These are phyloP conservation scores for Jamesozyma jinghongensis DNA, from an alignment of 805 yeast species.

Conservation along the genomic window DNA sequence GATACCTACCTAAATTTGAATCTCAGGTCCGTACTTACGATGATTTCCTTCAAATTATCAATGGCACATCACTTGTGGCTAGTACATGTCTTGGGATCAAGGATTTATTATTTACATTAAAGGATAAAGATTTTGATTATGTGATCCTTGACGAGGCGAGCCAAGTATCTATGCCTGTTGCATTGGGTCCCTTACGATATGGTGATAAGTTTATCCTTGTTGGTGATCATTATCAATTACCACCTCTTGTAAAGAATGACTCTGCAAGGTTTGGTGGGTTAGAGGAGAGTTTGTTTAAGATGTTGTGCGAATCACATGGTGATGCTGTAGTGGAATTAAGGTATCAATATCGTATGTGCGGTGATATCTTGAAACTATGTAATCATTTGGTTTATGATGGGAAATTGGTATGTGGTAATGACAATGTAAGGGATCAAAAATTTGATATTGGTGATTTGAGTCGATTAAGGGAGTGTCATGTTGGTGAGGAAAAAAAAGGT, in stretches of 20 bases:
- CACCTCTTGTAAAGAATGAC: constrained; percentile 71
- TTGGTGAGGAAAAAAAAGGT: not conserved
- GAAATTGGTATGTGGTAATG: constrained; percentile 65
- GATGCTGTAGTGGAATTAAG: constrained; percentile 65
- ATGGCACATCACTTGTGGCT: constrained; percentile 69
- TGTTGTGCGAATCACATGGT: constrained; percentile 65
- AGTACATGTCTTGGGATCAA: constrained; percentile 73
- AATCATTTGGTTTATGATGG: constrained; percentile 73
- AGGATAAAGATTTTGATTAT: constrained; percentile 61
- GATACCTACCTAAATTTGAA: constrained; percentile 41
- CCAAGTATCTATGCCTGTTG: constrained; percentile 84
- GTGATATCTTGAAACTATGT: constrained; percentile 75
- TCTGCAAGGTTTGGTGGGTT: constrained; percentile 51
- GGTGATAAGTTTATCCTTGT: constrained; percentile 78
- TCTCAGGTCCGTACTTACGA: constrained; percentile 32
- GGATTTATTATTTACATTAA: constrained; percentile 23
- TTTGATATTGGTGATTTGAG: constrained; percentile 34
- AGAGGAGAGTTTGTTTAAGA: constrained; percentile 66
- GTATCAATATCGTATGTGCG: constrained; percentile 86
- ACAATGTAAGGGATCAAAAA: constrained; percentile 48
- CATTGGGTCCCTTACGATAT: constrained; percentile 76
- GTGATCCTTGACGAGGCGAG: constrained; percentile 97
- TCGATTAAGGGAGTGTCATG: constrained; percentile 4
- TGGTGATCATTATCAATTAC: constrained; percentile 93
- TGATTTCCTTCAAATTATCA: constrained; percentile 40